Evolutionary conservation across 331 rosid species (phyloP).

Genomic region (Erythrophleum ivorense): DNA sequence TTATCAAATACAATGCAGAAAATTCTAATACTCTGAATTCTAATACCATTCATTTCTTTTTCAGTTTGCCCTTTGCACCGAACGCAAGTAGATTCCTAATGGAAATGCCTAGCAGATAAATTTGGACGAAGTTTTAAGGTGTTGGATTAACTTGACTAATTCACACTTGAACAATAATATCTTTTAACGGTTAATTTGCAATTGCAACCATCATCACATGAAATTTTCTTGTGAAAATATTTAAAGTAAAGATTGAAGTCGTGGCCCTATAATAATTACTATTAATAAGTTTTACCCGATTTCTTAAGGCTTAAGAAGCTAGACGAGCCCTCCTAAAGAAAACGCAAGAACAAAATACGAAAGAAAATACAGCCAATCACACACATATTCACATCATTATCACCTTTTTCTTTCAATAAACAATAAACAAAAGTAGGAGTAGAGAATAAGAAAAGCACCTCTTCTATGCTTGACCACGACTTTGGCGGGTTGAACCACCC

Average conservation of each 20-base stretch:
- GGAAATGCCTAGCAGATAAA: not conserved
- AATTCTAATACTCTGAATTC: not conserved
- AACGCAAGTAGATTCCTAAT: not conserved
- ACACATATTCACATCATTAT: conserved; percentile 18
- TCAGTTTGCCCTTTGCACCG: not conserved
- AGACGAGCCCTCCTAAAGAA: conserved; percentile 33
- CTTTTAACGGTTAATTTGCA: conserved; percentile 19
- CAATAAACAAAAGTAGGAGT: conserved; percentile 30
- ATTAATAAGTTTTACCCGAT: conserved; percentile 19
- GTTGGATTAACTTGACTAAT: conserved; percentile 1
- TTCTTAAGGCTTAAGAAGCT: conserved; percentile 40
- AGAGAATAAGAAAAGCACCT: conserved; percentile 55
- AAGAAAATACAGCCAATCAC: not conserved
- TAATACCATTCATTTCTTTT: not conserved
- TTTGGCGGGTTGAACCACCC: conserved; percentile 57
- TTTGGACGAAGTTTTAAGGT: not conserved
- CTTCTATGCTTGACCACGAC: conserved; percentile 64
- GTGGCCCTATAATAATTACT: not conserved
- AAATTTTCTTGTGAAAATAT: conserved; percentile 16
- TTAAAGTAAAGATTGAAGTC: not conserved
- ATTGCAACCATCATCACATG: conserved; percentile 30
- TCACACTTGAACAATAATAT: not conserved
- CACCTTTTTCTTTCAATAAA: conserved; percentile 40
- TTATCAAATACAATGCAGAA: not conserved
- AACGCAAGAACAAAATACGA: conserved; percentile 24